These are phyloP conservation scores for Paraconiothyrium brasiliense DNA, from an alignment of 2,329 filamentous ascomycete species.

Conservation along the genomic window DNA sequence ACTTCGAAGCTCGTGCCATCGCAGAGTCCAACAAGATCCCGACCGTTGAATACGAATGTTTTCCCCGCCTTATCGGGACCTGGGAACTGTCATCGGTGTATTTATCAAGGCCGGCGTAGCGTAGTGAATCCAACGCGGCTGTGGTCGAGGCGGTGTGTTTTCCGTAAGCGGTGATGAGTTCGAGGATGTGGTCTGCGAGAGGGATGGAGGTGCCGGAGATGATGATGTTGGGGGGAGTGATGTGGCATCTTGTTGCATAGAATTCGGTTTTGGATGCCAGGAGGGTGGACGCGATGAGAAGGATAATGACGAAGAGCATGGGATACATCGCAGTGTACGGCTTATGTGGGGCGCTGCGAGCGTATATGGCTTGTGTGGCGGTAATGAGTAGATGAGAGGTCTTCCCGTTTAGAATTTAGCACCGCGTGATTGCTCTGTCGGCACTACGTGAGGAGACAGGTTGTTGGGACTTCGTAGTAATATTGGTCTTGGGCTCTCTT, in stretches of 20 bases:
- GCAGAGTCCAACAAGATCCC: not conserved
- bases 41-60: not conserved
- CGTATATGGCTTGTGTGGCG: too few relatives aligned
- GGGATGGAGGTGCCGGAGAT: not conserved
- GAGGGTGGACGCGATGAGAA: not conserved
- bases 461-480: too few relatives aligned
- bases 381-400: too few relatives aligned
- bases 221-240: not conserved
- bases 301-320: not conserved
- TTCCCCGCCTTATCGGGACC: not conserved
- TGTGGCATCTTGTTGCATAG: not conserved
- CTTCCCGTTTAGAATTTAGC: too few relatives aligned
- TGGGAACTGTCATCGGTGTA: not conserved
- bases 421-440: too few relatives aligned
- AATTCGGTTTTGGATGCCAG: not conserved
- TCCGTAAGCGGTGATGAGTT: conserved; percentile 1
- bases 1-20: not conserved
- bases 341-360: too few relatives aligned
- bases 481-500: too few relatives aligned
- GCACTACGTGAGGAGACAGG: too few relatives aligned
- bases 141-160: not conserved
- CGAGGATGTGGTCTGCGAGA: conserved; percentile 6
- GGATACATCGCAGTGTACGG: not conserved
- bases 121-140: not conserved
- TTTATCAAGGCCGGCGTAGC: not conserved